Conservation (phyloP, 140 eudicot species). For the Flaveria floridana region DNA sequence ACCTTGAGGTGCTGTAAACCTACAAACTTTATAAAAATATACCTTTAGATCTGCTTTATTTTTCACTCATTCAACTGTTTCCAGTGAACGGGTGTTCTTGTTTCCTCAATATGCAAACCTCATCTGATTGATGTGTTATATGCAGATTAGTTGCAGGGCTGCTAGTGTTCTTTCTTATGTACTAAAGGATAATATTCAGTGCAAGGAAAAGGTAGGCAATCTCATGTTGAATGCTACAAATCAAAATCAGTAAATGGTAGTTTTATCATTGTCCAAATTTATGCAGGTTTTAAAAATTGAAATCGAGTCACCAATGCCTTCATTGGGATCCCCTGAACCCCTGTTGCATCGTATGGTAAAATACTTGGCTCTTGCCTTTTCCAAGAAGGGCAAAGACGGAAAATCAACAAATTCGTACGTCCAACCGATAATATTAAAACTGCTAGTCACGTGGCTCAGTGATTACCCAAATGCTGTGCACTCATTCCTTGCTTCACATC, state of each 20-base stretch:
- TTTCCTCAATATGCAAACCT: constrained; percentile 1
- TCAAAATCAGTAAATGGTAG: background rate
- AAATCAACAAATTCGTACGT: constrained; percentile 44
- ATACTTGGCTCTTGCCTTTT: constrained; percentile 83
- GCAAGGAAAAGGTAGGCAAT: constrained; percentile 74
- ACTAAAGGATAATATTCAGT: constrained; percentile 61
- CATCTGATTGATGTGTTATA: constrained; percentile 12
- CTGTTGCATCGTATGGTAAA: constrained; percentile 78
- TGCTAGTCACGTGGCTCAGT: constrained; percentile 75
- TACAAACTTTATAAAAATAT: background rate
- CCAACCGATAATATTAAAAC: constrained; percentile 67
- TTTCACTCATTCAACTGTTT: background rate
- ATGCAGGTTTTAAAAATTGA: constrained; percentile 71
- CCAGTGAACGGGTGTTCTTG: background rate
- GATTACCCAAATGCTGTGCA: constrained; percentile 76
- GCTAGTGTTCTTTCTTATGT: constrained; percentile 81
- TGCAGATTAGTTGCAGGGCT: constrained; percentile 75
- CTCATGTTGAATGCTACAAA: constrained; percentile 4
- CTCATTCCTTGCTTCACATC: constrained; percentile 68
- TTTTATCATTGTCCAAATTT: constrained; percentile 3
- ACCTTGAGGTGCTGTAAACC: constrained; percentile 69
- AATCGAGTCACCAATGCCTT: constrained; percentile 60
- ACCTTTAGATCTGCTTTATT: background rate
- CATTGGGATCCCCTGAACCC: constrained; percentile 73
- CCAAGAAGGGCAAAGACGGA: constrained; percentile 62